Base-by-base conservation (phyloP, 164 flowering plant species). In the Cinnamomum micranthum region DNA sequence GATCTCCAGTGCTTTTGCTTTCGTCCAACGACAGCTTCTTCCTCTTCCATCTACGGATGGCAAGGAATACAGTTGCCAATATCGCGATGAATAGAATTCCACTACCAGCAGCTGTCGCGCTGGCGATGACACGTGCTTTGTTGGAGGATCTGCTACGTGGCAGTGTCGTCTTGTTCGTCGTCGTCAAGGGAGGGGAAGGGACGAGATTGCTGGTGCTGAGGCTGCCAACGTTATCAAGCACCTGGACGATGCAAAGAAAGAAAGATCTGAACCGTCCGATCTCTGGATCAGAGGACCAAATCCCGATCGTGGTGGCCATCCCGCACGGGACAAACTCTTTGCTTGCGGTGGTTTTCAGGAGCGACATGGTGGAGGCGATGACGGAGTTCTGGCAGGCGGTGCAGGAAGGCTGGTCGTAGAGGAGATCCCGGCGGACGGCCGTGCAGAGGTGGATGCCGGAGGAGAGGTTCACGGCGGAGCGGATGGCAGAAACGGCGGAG, bases 261-360 rank as follows among this genome's bases (percentile, higher is more conserved):
- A 64, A 76, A 15, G 74, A 71, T 50, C 74, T 65, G 74, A 76
- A 76, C 50, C 64, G 78, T 22, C 24, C 11, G 15, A 55, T 65
- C 28, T 76, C 70, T 2, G 78, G 78, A 6, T 22, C 33, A 6
- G 63, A n/a, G 2, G 74, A 27, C 78, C 78, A 76, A 70, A 76
- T 76, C 24, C 78, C 78, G 65, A 76, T 71, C 33, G 78, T 76
- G 15, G 78, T 24, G 33, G 78, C 74, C 78, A 76, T 76, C 28
- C 78, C 78, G 62, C 78, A 76, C 14, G 78, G 74, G 15, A 76
- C 78, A 41, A 76, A 76, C 51, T 76, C 78, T 50, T 71, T 76
- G 78, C 78, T 76, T 15, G 52, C 50, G 41, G 78, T 76, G 70
- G 33, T n/a, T 1, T 71, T 31, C n/a, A 76, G 65, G 51, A 76